Evolutionary conservation across 192 early-diverging fungal species (phyloP).

Genomic region (Allomyces macrogynus): DNA sequence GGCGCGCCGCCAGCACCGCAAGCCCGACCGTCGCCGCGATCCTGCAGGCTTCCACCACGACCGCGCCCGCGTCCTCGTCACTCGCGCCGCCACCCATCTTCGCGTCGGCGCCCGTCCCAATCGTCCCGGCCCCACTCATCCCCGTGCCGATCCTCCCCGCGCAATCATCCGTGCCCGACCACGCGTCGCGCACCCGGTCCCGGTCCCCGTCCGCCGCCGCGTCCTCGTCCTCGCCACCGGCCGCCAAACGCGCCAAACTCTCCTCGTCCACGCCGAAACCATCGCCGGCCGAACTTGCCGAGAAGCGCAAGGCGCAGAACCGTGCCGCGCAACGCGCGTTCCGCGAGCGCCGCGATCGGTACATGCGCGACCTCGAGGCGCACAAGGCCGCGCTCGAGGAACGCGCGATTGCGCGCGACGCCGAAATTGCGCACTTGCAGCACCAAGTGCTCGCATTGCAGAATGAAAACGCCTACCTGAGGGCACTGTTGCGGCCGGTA

Average conservation of each 20-base stretch:
- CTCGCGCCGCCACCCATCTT: neutral
- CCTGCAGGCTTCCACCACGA: neutral
- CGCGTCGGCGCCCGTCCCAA: too few species aligned
- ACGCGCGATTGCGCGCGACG: too few species aligned
- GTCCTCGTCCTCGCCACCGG: too few species aligned
- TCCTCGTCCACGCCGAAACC: neutral
- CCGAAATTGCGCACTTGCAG: too few species aligned
- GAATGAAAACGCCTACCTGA: too few species aligned
- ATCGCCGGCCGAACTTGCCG: constrained; percentile 4
- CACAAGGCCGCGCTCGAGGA: constrained; percentile 46
- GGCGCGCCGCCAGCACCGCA: neutral
- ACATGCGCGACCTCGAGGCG: constrained; percentile 57
- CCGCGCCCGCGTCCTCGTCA: neutral
- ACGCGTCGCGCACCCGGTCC: too few species aligned
- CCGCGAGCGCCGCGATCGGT: constrained; percentile 62
- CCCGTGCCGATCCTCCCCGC: too few species aligned
- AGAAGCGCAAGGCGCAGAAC: constrained; percentile 73
- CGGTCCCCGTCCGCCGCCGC: too few species aligned
- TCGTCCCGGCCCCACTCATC: too few species aligned
- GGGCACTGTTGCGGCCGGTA: too few species aligned
- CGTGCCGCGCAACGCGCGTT: constrained; percentile 78
- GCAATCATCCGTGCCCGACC: too few species aligned
- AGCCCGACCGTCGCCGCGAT: neutral
- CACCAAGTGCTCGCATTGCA: too few species aligned
- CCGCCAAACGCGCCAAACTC: neutral